Conservation (phyloP, 2,329 filamentous ascomycete genomes). For the Paracoccidioides brasiliensis region DNA sequence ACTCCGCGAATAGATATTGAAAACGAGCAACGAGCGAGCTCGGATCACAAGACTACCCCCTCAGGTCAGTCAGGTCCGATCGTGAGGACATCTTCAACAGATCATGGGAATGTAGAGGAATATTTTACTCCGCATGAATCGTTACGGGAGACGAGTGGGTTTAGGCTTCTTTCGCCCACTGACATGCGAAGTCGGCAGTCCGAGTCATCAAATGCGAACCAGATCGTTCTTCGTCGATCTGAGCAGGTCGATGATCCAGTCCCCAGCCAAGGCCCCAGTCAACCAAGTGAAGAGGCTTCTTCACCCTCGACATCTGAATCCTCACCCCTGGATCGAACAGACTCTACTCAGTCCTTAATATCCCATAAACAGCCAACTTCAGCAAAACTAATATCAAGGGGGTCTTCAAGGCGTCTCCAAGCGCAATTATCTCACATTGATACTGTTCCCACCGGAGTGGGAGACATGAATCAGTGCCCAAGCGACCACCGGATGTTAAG, state of each 20-base stretch:
- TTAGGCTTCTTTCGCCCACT: not conserved
- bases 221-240: not conserved
- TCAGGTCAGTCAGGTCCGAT: not conserved
- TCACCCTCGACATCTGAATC: not conserved
- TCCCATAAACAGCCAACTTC: conserved; percentile 12
- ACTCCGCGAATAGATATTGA: not conserved
- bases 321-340: not conserved
- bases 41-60: not conserved
- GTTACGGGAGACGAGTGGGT: not conserved
- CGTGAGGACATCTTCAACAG: not conserved
- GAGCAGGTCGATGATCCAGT: not conserved
- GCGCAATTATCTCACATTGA: conserved; percentile 7
- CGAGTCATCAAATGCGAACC: not conserved
- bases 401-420: conserved; percentile 15
- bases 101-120: not conserved
- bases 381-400: conserved; percentile 13
- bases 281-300: not conserved
- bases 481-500: conserved; percentile 12
- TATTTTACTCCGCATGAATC: conserved; percentile 1
- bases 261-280: not conserved
- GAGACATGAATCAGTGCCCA: not conserved
- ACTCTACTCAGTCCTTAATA: conserved; percentile 18
- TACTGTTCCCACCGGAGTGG: not conserved
- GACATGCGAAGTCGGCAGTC: not conserved
- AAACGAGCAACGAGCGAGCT: not conserved